Evolutionary conservation across 2,329 filamentous ascomycete genomes (phyloP), one percentile per base, ranked within the genome.

Genomic region (Atkinsonella hypoxylon): DNA sequence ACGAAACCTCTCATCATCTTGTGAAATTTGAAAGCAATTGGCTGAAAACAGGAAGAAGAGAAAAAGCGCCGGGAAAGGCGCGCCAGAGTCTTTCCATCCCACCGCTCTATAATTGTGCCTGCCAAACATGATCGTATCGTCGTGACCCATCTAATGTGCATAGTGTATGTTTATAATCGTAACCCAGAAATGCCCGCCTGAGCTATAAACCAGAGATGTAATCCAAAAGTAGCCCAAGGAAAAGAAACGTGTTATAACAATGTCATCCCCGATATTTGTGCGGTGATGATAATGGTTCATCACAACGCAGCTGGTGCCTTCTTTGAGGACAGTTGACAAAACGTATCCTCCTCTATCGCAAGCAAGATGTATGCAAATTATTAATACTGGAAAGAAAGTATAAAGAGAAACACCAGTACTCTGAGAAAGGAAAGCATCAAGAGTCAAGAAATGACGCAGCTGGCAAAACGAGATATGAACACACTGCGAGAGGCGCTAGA

Each of bases 291-390:
- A 18, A 17, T 43, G 47, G 18, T 20, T 31, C 32, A 22, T 6
- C 11, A 20, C 47, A 34, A 22, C 15, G 11, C 38, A 40, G 17
- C 38, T 17, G 7, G n/a, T 17, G 5, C 26, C 26, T 26, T 5
- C 8, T 26, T 42, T 9, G 20, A 38, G 17, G 32, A 30, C 30
- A 17, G 30, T 40, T 12, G 11, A 26, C 9, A 20, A n/a, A 49
- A 44, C 47, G 47, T 49, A 44, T 49, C 47, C 47, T 17, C 31
- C 32, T 31, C 40, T 20, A 15, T 41, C 46, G 26, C 12, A 32
- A 48, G 30, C 39, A 38, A 48, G 9, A 15, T 36, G 34, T 36
- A 36, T 48, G 46, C 46, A 42, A 41, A 48, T 17, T n/a, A 18
- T n/a, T 17, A 22, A 34, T 22, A 30, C 22, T 40, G 18, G 13